These are phyloP conservation scores for Micromonas commoda DNA, from an alignment of 139 green algal genomes.

Conservation along the genomic window DNA sequence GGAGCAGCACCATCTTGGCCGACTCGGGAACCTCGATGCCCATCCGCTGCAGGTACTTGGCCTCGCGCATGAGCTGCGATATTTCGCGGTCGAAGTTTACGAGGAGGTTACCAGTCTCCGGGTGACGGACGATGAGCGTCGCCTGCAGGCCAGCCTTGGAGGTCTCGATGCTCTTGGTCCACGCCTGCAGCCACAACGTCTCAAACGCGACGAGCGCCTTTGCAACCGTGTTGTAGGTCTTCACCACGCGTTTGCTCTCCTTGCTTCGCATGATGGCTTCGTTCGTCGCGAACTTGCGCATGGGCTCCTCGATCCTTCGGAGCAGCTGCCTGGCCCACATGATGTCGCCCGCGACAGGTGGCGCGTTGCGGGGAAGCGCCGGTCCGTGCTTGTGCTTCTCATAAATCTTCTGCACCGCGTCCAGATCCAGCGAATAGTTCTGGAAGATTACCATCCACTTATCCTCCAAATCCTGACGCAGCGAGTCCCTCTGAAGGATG, in stretches of 20 bases:
- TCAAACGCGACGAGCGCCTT: conserved; percentile 89
- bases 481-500: conserved; percentile 70
- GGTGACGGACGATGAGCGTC: conserved; percentile 77
- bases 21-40: conserved; percentile 74
- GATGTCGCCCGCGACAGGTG: conserved; percentile 75
- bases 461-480: conserved; percentile 77
- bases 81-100: conserved; percentile 76
- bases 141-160: conserved; percentile 67
- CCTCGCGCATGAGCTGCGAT: conserved; percentile 67
- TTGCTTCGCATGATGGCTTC: conserved; percentile 62
- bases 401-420: conserved; percentile 56
- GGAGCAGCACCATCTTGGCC: conserved; percentile 71
- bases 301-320: conserved; percentile 68
- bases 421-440: conserved; percentile 79
- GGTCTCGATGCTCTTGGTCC: conserved; percentile 48
- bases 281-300: conserved; percentile 61
- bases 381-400: conserved; percentile 49
- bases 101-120: conserved; percentile 46
- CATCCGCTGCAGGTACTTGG: conserved; percentile 78
- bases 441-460: conserved; percentile 83
- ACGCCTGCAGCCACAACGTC: conserved; percentile 71
- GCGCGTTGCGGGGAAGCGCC: conserved; percentile 70
- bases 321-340: conserved; percentile 77
- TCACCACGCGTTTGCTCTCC: conserved; percentile 54
- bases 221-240: conserved; percentile 79